A percentile compares a stretch with the other conserved stretches of the same genome.
Conservation (phyloP, 2,329 filamentous ascomycete genomes). For the Orbilia javanica region DNA sequence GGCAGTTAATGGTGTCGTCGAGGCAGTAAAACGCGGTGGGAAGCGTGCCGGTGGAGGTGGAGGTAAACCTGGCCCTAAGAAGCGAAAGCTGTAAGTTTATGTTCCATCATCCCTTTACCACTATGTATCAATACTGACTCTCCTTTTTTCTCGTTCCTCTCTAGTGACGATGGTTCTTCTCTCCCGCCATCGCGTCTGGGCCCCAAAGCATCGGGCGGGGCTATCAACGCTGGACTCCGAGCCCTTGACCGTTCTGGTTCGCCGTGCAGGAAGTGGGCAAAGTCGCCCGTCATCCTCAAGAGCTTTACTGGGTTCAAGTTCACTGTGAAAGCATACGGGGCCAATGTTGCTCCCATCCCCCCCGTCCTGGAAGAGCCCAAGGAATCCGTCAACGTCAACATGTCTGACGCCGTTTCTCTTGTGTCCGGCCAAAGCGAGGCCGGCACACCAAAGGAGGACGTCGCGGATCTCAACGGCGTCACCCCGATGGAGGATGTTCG, state of each 20-base stretch:
- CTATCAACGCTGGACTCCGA: constrained; percentile 95
- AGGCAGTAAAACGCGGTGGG: constrained; percentile 72
- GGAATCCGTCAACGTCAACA: constrained; percentile 24
- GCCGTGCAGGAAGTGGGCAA: constrained; percentile 75
- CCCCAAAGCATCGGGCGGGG: constrained; percentile 95
- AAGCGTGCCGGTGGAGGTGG: constrained; percentile 71
- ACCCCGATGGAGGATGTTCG: constrained; percentile 52
- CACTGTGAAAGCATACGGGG: constrained; percentile 44
- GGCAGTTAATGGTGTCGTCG: constrained; percentile 72
- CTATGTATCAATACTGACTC: constrained; percentile 48
- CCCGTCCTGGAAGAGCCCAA: constrained; percentile 24
- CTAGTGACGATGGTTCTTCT: constrained; percentile 67
- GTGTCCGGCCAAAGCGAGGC: constrained; percentile 47
- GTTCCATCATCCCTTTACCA: neutral
- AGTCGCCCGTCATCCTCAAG: constrained; percentile 42
- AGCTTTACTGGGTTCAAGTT: constrained; percentile 56
- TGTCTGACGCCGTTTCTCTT: constrained; percentile 49
- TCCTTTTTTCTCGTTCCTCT: constrained; percentile 8
- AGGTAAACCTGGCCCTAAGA: constrained; percentile 92
- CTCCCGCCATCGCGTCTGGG: constrained; percentile 80
- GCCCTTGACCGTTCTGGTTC: constrained; percentile 92
- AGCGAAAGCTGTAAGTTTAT: constrained; percentile 84
- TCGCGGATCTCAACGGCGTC: constrained; percentile 16
- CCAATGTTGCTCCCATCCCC: neutral
- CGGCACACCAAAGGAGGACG: constrained; percentile 51